Evolutionary conservation across 176 grass and related monocot species (phyloP).

Genomic region (Tillandsia fasciculata): DNA sequence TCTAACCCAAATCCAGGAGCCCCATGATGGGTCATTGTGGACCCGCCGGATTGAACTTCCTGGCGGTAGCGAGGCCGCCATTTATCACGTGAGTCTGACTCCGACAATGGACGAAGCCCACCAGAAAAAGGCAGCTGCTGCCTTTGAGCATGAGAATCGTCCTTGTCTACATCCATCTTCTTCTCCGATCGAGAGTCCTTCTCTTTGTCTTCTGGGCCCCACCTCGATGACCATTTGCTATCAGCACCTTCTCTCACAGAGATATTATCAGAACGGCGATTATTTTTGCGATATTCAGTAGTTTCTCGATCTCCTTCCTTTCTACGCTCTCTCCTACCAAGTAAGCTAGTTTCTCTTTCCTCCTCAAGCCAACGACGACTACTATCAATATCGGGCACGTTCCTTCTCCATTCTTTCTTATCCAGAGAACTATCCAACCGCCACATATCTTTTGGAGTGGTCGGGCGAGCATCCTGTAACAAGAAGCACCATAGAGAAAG

Average conservation of each 20-base stretch:
- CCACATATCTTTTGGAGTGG: conserved; percentile 49
- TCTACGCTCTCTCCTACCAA: conserved; percentile 75
- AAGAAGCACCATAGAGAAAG: too few species aligned
- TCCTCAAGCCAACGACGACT: conserved; percentile 89
- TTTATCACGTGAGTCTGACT: conserved; percentile 95
- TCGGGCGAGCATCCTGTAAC: too few species aligned
- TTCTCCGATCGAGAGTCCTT: conserved; percentile 63
- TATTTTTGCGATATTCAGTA: conserved; percentile 42
- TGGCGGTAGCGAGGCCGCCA: conserved; percentile 98
- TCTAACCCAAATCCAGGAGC: conserved; percentile 95
- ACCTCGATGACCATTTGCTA: conserved; percentile 91
- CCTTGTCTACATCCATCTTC: conserved; percentile 58
- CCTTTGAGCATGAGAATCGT: conserved; percentile 59
- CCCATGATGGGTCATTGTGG: conserved; percentile 43
- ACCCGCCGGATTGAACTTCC: conserved; percentile 43
- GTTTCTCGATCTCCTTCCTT: conserved; percentile 76
- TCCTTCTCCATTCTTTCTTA: conserved; percentile 64
- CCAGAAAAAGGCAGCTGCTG: conserved; percentile 49
- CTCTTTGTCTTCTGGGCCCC: conserved; percentile 96
- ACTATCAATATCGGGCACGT: conserved; percentile 52
- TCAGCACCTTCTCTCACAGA: conserved; percentile 57
- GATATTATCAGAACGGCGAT: conserved; percentile 66
- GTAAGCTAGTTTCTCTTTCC: conserved; percentile 87
- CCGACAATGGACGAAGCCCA: conserved; percentile 40
- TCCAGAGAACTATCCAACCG: conserved; percentile 50